Conservation (phyloP, 1,139 yeast genomes). For the Arxiozyma telluris region DNA sequence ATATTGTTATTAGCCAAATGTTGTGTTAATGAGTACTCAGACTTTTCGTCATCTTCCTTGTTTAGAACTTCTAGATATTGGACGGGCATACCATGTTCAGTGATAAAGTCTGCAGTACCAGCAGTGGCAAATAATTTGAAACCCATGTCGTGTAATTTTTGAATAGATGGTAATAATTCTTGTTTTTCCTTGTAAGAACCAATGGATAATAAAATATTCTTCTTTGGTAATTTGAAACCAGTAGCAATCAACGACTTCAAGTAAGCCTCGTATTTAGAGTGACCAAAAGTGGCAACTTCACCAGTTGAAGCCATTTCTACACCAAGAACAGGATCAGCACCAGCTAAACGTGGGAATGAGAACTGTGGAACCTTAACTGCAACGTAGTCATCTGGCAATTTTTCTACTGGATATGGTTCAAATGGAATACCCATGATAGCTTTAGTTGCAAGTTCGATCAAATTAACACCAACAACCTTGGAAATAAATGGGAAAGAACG, state of each 20-base stretch:
- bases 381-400: conserved; percentile 86
- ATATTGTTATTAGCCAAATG: conserved; percentile 95
- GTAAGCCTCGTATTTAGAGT: conserved; percentile 93
- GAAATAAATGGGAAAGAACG: conserved; percentile 98
- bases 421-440: conserved; percentile 88
- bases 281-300: conserved; percentile 97
- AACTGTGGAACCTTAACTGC: conserved; percentile 98
- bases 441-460: conserved; percentile 95
- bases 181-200: conserved; percentile 98
- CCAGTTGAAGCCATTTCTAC: conserved; percentile 99
- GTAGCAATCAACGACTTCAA: conserved; percentile 89
- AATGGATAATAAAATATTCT: conserved; percentile 84
- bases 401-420: conserved; percentile 80
- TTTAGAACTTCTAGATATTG: conserved; percentile 86
- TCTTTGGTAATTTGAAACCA: conserved; percentile 91
- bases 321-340: conserved; percentile 97
- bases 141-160: conserved; percentile 73
- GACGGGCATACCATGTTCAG: conserved; percentile 89
- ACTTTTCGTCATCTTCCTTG: conserved; percentile 66
- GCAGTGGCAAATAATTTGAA: conserved; percentile 93
- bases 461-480: conserved; percentile 92
- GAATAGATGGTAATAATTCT: conserved; percentile 83
- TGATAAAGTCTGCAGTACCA: conserved; percentile 97
- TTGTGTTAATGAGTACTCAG: conserved; percentile 91
- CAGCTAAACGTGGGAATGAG: conserved; percentile 94